These are phyloP conservation scores for Gnetum montanum DNA, from an alignment of 75 land plant species.

Conservation along the genomic window DNA sequence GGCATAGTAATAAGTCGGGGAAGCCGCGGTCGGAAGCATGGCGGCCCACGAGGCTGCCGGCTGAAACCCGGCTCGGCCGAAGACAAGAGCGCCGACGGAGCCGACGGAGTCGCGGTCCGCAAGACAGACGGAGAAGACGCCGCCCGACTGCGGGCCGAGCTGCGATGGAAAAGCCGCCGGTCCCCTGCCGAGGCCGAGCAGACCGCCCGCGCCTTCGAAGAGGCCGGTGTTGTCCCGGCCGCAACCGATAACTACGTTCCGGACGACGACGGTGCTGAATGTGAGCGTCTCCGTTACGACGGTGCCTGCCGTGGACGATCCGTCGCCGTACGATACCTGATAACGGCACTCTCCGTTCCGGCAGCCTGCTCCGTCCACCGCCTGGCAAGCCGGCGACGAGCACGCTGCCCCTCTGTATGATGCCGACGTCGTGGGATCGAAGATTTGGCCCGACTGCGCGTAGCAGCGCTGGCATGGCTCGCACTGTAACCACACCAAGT, in stretches of 20 bases:
- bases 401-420: constrained; percentile 50
- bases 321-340: constrained; percentile 76
- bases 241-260: constrained; percentile 63
- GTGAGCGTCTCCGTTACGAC: constrained; percentile 76
- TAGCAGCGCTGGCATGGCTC: constrained; percentile 73
- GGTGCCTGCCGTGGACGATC: constrained; percentile 72
- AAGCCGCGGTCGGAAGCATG: constrained; percentile 47
- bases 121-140: constrained; percentile 70
- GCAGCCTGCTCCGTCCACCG: constrained; percentile 30
- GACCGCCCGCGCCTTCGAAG: constrained; percentile 76
- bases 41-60: constrained; percentile 40
- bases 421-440: constrained; percentile 62
- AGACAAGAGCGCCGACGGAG: constrained; percentile 26
- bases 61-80: constrained; percentile 39
- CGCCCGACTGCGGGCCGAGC: constrained; percentile 21
- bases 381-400: constrained; percentile 33
- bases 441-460: constrained; percentile 65
- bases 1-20: constrained; percentile 67
- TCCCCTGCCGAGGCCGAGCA: constrained; percentile 75
- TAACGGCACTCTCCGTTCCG: constrained; percentile 41
- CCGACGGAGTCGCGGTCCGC: constrained; percentile 29
- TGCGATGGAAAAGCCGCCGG: constrained; percentile 65
- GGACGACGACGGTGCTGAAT: constrained; percentile 26
- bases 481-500: constrained; percentile 81
- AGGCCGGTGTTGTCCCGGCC: constrained; percentile 77